Base-by-base conservation (phyloP, 1,284 basidiomycete genomes). In the Blastosporella zonata region DNA sequence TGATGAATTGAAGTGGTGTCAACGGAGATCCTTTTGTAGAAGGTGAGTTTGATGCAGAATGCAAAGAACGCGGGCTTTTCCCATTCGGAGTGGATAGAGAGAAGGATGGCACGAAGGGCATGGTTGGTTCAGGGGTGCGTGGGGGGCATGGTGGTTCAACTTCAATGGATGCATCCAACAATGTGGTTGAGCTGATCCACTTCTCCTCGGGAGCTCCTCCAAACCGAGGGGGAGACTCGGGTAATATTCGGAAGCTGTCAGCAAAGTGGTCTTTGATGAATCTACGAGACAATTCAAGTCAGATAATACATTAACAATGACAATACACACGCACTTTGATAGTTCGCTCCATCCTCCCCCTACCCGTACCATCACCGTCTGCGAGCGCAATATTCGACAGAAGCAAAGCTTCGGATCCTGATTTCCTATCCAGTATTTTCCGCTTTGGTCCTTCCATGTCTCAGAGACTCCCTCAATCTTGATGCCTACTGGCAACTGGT, bases 371-470 rank as follows among this genome's bases (percentile, higher is more conserved):
- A 97, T 96, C 53, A 96, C 93, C 0, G 89, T 94, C 57, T 91
- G 87, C 2, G 89, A 93, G n/a, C 91, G 82, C 28, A 96, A 69
- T 48, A 96, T 95, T 17, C 93, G 81, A 66, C 93, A 95, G 65
- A 94, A 96, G 65, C 90, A 93, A 15, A 95, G 72, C 63, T 86
- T 93, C 1, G 93, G 82, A 43, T 93, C 88, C 55, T 88, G 81
- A 55, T 90, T 84, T 8, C 93, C 93, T 59, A 97, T 96, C 91
- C 91, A 95, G 64, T 97, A 97, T 62, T 92, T 93, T 13, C 93
- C 93, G 52, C 90, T 92, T 66, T 92, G 85, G 63, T 94, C 92
- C 62, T 84, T 86, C 90, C 90, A 93, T 9, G 80, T 84, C 46
- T 84, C 85, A n/a, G 82, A 81, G 1, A 91, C 85, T 2, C 90